These are phyloP conservation scores for Aspergillus felis DNA, from an alignment of 2,329 filamentous ascomycete species.

Conservation along the genomic window DNA sequence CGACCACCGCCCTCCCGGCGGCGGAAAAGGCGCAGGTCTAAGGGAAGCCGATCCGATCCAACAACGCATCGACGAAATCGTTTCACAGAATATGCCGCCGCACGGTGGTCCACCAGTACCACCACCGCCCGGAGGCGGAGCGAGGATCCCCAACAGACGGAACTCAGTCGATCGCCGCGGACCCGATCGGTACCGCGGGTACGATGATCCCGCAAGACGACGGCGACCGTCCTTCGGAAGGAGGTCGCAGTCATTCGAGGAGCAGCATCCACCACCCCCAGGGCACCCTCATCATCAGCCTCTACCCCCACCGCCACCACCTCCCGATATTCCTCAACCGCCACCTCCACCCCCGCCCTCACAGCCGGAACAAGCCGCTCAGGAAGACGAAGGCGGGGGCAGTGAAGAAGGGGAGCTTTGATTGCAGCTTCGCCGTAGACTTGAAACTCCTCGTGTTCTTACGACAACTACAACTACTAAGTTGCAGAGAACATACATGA, in stretches of 20 bases:
- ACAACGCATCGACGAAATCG: slow-evolving; percentile 35
- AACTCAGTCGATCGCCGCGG: slow-evolving; percentile 9
- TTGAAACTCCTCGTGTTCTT: neutral
- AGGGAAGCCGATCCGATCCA: slow-evolving; percentile 28
- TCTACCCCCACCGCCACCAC: slow-evolving; percentile 15
- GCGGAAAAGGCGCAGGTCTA: slow-evolving; percentile 2
- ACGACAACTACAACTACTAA: neutral
- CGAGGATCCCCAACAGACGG: slow-evolving; percentile 1
- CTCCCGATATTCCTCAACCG: slow-evolving; percentile 4
- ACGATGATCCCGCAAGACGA: slow-evolving; percentile 13
- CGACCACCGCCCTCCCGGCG: slow-evolving; percentile 8
- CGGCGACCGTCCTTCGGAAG: slow-evolving; percentile 9
- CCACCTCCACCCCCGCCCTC: slow-evolving; percentile 7
- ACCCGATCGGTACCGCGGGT: slow-evolving; percentile 13
- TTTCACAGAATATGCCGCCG: slow-evolving; percentile 22
- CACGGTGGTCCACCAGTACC: slow-evolving; percentile 1
- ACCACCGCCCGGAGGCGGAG: neutral
- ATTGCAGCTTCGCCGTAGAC: neutral
- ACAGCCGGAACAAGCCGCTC: slow-evolving; percentile 1
- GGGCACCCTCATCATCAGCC: neutral
- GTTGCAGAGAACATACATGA: neutral
- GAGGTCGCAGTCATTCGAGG: slow-evolving; percentile 1
- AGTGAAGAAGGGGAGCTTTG: slow-evolving; percentile 44
- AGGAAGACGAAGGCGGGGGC: slow-evolving; percentile 32
- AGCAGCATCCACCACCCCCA: slow-evolving; percentile 4